Percentiles rank a stretch among this genome's conserved stretches.
phyloP scores from a whole-genome alignment of 2,329 filamentous ascomycete species.

The Aspergillus sp. region DNA sequence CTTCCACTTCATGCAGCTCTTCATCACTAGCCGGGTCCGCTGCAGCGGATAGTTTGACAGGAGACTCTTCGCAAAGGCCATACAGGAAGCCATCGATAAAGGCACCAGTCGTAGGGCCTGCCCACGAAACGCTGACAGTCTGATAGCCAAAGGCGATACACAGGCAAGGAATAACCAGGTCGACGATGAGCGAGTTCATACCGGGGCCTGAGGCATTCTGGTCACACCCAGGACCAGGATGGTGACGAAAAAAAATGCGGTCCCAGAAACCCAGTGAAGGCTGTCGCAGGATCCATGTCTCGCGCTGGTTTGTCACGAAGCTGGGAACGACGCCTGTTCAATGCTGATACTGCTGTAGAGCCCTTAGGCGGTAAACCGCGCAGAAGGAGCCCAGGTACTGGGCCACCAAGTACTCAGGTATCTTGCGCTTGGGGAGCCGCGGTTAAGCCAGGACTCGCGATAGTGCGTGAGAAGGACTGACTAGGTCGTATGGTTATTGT shows the following conservation, averaged over 20 bases:
- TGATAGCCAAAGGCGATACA: constrained; percentile 38
- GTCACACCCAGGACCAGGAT: constrained; percentile 41
- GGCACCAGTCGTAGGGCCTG: constrained; percentile 29
- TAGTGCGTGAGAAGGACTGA: constrained; percentile 44
- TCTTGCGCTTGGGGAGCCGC: constrained; percentile 45
- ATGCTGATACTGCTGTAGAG: constrained; percentile 30
- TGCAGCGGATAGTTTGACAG: constrained; percentile 45
- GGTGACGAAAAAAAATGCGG: constrained; percentile 33
- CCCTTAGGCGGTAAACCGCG: constrained; percentile 41
- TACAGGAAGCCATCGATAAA: constrained; percentile 43
- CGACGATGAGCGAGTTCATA: constrained; percentile 45
- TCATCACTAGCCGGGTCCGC: constrained; percentile 33
- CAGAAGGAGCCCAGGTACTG: constrained; percentile 47
- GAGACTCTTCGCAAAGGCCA: constrained; percentile 44
- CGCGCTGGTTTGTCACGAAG: constrained; percentile 41
- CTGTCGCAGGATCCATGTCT: constrained; percentile 29
- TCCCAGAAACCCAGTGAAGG: constrained; percentile 43
- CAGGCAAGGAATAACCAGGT: constrained; percentile 32
- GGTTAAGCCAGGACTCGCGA: constrained; percentile 44
- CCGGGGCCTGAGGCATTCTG: constrained; percentile 43
- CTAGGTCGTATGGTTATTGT: constrained; percentile 44
- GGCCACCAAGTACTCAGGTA: constrained; percentile 43
- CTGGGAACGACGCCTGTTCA: constrained; percentile 26
- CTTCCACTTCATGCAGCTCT: constrained; percentile 35
- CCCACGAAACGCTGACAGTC: constrained; percentile 41